Percentiles rank a stretch among this genome's conserved stretches.
These are phyloP conservation scores for Drechslerella coelobrocha DNA, from an alignment of 2,329 filamentous ascomycete species.

Conservation along the genomic window DNA sequence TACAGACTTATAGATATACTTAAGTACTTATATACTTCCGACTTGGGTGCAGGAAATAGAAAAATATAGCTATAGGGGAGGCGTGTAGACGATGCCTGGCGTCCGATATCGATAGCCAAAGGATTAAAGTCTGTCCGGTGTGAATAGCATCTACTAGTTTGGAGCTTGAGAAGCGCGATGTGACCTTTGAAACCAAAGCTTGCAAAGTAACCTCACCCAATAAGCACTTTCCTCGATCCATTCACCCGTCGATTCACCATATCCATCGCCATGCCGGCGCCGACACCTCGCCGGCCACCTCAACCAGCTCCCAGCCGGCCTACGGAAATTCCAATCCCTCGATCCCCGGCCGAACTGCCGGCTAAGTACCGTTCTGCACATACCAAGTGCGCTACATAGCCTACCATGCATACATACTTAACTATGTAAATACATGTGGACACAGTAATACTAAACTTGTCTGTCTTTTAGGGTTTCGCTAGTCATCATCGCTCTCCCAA, in stretches of 20 bases:
- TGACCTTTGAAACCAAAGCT: neutral
- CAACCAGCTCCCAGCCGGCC: neutral
- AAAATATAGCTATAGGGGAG: too few species aligned
- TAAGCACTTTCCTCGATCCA: constrained; percentile 16
- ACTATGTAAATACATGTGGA: constrained; percentile 1
- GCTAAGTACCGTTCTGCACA: constrained; percentile 52
- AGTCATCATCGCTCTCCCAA: constrained; percentile 53
- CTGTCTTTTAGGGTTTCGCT: constrained; percentile 42
- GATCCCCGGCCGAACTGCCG: constrained; percentile 49
- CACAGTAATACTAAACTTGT: constrained; percentile 1
- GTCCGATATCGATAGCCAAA: too few species aligned
- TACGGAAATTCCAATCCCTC: constrained; percentile 40
- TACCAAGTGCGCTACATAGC: constrained; percentile 31
- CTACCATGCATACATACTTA: neutral
- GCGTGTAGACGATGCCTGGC: too few species aligned
- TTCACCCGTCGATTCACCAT: constrained; percentile 2
- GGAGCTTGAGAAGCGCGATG: too few species aligned
- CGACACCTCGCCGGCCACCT: constrained; percentile 12
- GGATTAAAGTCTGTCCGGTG: too few species aligned
- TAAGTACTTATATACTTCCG: too few species aligned
- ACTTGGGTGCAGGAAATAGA: too few species aligned
- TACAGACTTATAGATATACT: too few species aligned
- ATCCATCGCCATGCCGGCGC: constrained; percentile 7
- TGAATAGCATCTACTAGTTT: too few species aligned
- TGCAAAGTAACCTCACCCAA: neutral